These are phyloP conservation scores for Magnolia officinalis DNA, from an alignment of 164 flowering plant species.

Conservation along the genomic window DNA sequence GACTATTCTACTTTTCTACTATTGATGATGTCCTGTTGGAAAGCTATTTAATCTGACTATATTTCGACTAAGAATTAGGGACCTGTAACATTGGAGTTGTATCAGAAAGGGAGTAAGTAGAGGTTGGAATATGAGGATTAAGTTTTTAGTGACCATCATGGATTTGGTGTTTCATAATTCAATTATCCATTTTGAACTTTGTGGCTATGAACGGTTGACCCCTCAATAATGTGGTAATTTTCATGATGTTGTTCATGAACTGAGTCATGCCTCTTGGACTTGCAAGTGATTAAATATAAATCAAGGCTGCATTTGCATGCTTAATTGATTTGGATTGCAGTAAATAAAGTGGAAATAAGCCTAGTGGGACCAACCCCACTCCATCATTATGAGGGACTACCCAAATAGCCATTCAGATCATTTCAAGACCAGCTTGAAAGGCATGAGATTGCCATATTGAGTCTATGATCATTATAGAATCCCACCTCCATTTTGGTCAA, in stretches of 20 bases:
- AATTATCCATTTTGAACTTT: neutral
- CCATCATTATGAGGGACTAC: too few species aligned
- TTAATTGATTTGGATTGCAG: too few species aligned
- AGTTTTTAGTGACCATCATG: neutral
- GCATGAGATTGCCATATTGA: too few species aligned
- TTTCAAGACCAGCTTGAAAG: too few species aligned
- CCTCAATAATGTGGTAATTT: neutral
- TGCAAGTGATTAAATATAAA: too few species aligned
- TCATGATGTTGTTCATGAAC: neutral
- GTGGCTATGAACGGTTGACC: neutral
- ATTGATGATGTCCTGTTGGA: neutral
- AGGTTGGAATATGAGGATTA: conserved; percentile 22
- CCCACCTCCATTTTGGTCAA: too few species aligned
- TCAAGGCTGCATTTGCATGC: too few species aligned
- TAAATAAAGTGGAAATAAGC: too few species aligned
- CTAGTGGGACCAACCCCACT: too few species aligned
- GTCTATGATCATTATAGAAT: too few species aligned
- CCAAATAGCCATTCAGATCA: too few species aligned
- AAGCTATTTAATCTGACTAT: neutral
- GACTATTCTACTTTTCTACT: too few species aligned
- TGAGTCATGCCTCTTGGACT: neutral
- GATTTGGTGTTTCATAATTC: neutral
- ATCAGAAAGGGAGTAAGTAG: neutral
- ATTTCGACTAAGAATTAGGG: neutral
- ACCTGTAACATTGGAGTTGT: neutral